Conservation (phyloP, 2,329 filamentous ascomycete genomes). For the Nemania bipapillata region DNA sequence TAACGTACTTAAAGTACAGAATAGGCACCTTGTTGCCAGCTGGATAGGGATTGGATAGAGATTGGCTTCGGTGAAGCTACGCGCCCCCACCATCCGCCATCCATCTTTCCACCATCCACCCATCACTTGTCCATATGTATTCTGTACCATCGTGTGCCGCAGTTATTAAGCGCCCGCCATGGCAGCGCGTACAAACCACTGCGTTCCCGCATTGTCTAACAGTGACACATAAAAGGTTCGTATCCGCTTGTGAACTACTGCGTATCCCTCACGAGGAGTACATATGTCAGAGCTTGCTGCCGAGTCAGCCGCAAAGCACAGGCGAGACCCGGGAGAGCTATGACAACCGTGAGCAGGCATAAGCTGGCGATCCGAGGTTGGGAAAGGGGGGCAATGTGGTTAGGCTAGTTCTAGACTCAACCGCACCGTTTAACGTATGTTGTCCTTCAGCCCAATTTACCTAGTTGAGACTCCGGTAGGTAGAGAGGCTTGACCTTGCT, state of each 20-base stretch:
- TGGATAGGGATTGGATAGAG: neutral
- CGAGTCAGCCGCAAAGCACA: constrained; percentile 10
- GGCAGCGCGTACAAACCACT: constrained; percentile 18
- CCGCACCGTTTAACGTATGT: constrained; percentile 7
- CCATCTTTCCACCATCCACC: neutral
- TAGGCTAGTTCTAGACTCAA: constrained; percentile 22
- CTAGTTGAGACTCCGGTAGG: constrained; percentile 7
- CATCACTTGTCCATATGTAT: neutral
- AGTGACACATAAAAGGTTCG: constrained; percentile 5
- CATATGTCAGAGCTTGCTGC: constrained; percentile 14
- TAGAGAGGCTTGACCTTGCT: neutral
- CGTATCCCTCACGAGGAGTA: constrained; percentile 9
- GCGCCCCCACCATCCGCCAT: constrained; percentile 15
- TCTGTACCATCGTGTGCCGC: constrained; percentile 12
- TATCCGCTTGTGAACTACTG: constrained; percentile 23
- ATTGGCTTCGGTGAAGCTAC: constrained; percentile 23
- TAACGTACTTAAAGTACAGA: neutral
- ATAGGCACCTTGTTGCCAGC: neutral
- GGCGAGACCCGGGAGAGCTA: constrained; percentile 22
- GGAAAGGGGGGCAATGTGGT: neutral
- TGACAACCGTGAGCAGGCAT: constrained; percentile 4
- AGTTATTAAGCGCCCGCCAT: constrained; percentile 30
- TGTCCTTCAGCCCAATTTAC: constrained; percentile 12
- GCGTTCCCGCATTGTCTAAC: constrained; percentile 15
- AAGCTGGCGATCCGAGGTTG: constrained; percentile 15